Conservation (phyloP, 441 rosid species). For the Omphalea diandra region DNA sequence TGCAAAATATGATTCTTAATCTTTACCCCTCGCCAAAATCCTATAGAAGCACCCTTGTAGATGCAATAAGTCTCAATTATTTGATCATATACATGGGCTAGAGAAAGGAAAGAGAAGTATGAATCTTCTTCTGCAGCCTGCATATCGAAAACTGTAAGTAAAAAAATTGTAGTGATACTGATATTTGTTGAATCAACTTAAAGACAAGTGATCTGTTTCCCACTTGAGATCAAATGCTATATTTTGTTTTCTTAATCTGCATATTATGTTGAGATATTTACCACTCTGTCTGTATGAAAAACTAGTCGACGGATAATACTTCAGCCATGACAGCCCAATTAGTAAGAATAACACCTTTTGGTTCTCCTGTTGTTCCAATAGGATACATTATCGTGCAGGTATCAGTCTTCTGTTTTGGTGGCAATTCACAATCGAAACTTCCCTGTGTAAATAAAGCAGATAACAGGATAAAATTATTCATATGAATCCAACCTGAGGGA, state of each 20-base stretch:
- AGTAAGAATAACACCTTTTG: conserved; percentile 83
- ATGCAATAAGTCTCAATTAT: conserved; percentile 74
- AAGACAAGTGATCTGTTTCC: neutral
- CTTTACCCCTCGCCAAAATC: conserved; percentile 91
- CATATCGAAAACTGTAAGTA: conserved; percentile 14
- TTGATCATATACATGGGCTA: conserved; percentile 92
- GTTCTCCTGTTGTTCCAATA: conserved; percentile 96
- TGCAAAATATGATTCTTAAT: conserved; percentile 13
- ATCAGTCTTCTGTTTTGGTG: conserved; percentile 61
- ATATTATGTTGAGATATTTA: no score
- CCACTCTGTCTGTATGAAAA: conserved; percentile 59
- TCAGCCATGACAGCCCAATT: conserved; percentile 63
- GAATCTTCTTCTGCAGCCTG: conserved; percentile 74
- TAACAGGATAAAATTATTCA: neutral
- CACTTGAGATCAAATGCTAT: no score
- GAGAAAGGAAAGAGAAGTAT: conserved; percentile 85
- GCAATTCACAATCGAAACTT: conserved; percentile 53
- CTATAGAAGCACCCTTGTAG: conserved; percentile 71
- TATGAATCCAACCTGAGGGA: neutral
- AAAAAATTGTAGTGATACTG: no score
- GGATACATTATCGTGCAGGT: conserved; percentile 91
- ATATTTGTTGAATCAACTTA: no score
- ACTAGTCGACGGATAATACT: conserved; percentile 69
- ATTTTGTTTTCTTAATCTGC: no score
- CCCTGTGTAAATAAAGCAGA: conserved; percentile 45